A percentile compares a stretch with the other conserved stretches of the same genome.
Evolutionary conservation across 2,329 filamentous ascomycete genomes (phyloP).

Genomic region (Fusarium succisae): DNA sequence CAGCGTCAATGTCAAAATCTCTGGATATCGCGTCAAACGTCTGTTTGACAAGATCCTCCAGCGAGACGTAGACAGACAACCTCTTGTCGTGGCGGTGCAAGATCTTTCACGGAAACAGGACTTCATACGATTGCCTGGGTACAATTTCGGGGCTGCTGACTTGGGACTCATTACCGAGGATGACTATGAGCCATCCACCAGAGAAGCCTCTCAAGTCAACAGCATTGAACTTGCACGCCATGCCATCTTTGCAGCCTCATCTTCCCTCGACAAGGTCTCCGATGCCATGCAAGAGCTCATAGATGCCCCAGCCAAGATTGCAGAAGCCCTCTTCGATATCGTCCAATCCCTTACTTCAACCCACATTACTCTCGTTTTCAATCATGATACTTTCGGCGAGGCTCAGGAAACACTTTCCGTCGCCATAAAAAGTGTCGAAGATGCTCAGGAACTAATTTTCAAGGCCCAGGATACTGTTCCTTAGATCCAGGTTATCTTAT

Average conservation of each 20-base stretch:
- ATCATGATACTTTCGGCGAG: too few relatives aligned
- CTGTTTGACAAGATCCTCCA: neutral
- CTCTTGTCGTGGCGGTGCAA: neutral
- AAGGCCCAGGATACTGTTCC: too few relatives aligned
- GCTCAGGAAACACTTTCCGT: too few relatives aligned
- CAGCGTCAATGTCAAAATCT: neutral
- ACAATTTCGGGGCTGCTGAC: neutral
- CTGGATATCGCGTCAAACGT: neutral
- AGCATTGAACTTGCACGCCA: neutral
- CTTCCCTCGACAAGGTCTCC: too few relatives aligned
- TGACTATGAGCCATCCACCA: neutral
- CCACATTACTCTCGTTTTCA: too few relatives aligned
- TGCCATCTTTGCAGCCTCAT: neutral
- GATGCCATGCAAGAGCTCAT: too few relatives aligned
- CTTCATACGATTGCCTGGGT: neutral
- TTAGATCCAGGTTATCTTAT: too few relatives aligned
- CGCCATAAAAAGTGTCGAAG: too few relatives aligned
- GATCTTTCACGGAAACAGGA: neutral
- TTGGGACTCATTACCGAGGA: neutral
- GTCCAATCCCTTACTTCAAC: too few relatives aligned
- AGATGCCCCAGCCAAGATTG: too few relatives aligned
- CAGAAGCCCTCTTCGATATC: too few relatives aligned
- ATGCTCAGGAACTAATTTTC: too few relatives aligned
- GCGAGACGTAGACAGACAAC: neutral
- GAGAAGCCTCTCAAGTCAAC: neutral